Evolutionary conservation across 202 grass and related monocot genomes (phyloP), one percentile per base, ranked within the genome.

Genomic region (Zizania palustris): DNA sequence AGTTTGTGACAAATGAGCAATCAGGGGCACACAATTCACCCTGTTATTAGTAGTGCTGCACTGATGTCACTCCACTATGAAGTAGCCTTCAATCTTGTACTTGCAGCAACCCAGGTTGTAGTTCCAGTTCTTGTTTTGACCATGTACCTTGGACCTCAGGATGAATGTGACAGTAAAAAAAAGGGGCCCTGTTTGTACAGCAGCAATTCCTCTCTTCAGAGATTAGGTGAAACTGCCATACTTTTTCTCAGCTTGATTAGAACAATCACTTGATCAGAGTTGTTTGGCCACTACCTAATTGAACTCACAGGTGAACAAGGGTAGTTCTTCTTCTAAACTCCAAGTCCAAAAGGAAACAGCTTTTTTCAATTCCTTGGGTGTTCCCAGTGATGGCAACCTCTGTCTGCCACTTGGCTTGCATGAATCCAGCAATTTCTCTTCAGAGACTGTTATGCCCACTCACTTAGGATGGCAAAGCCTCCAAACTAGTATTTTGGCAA

Each of bases 371-470:
- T 21, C 56, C 51, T 69, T 57, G 80, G 39, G 80, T 76, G 78
- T 86, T 76, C 19, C 66, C 14, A 9, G 75, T 82, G 79, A 86
- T 66, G 63, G 80, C 62, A 22, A 79, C 80, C 74, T 62, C 35
- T 88, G 85, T 83, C 85, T 88, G 80, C 85, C 85, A 88, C 80
- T 88, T 69, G 43, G 62, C 28, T 48, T 58, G 5, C 75, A 28
- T 28, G 28, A 0, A 28, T 28, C 28, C 28, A 28, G 60, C 36
- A 71, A 20, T 63, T 65, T 59, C 65, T 58, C 51, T 53, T 67
- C 43, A n/a, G 28, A 44, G 69, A 68, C 63, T 74, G 12, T 83
- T 79, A 58, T 41, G 55, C 71, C 50, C 45, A 87, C 68, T 55
- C 51, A 55, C 18, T 55, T 19, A 66, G 48, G 20, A 67, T 48